Evolutionary conservation across 805 yeast genomes (phyloP).

Genomic region (Naumovozyma baii): DNA sequence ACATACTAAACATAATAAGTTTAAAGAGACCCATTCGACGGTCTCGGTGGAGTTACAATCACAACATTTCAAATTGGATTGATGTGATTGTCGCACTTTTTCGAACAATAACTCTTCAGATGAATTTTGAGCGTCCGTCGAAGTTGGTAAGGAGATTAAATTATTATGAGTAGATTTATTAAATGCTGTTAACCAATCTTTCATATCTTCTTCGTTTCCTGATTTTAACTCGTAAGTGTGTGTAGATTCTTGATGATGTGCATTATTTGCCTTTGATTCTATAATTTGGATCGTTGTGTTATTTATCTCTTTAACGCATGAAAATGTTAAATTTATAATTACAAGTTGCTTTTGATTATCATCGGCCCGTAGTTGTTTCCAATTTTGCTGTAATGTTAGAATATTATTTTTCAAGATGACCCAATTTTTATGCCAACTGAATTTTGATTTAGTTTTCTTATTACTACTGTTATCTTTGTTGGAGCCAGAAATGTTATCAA

Average conservation of each 20-base stretch:
- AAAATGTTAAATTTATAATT: slow-evolving; percentile 50
- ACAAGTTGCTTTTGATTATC: slow-evolving; percentile 50
- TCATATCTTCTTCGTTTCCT: slow-evolving; percentile 53
- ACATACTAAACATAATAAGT: slow-evolving; percentile 62
- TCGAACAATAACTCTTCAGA: slow-evolving; percentile 2
- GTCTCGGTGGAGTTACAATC: slow-evolving; percentile 55
- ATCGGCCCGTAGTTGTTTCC: slow-evolving; percentile 52
- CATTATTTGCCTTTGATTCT: slow-evolving; percentile 36
- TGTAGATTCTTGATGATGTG: slow-evolving; percentile 4
- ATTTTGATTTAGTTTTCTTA: background rate
- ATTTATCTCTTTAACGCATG: slow-evolving; percentile 41
- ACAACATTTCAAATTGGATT: slow-evolving; percentile 59
- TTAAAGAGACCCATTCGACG: slow-evolving; percentile 85
- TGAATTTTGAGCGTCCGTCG: background rate
- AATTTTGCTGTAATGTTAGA: slow-evolving; percentile 63
- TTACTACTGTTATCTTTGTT: background rate
- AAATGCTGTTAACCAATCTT: slow-evolving; percentile 36
- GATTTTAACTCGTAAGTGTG: slow-evolving; percentile 49
- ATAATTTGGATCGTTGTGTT: slow-evolving; percentile 51
- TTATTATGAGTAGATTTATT: background rate
- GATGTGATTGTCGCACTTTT: slow-evolving; percentile 29
- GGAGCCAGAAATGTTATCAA: background rate
- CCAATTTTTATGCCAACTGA: slow-evolving; percentile 79
- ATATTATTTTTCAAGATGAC: slow-evolving; percentile 62
- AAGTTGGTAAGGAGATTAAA: background rate